Conservation (phyloP, 768 basidiomycete genomes). For the Dentipellis fragilis region DNA sequence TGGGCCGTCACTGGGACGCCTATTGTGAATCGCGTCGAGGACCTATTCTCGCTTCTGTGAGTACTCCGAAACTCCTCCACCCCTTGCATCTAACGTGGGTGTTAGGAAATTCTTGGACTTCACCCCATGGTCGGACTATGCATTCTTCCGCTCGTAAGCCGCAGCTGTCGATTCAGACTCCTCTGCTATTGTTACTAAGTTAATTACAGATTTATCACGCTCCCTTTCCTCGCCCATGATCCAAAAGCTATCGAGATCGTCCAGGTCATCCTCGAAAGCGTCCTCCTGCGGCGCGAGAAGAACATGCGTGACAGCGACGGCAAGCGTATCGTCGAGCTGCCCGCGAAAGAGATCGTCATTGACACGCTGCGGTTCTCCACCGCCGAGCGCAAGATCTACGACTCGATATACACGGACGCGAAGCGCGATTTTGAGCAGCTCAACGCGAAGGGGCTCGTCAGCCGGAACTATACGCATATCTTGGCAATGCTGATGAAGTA, state of each 20-base stretch:
- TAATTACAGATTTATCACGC: slow-evolving; percentile 58
- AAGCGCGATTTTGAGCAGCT: slow-evolving; percentile 76
- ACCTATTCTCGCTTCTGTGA: slow-evolving; percentile 76
- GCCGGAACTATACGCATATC: slow-evolving; percentile 79
- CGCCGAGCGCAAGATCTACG: slow-evolving; percentile 80
- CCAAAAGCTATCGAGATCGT: slow-evolving; percentile 92
- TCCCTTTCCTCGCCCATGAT: slow-evolving; percentile 87
- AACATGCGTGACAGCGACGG: slow-evolving; percentile 83
- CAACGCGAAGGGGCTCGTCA: slow-evolving; percentile 66
- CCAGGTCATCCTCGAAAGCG: slow-evolving; percentile 85
- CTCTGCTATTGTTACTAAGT: neutral
- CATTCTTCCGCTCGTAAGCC: slow-evolving; percentile 82
- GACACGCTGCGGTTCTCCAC: slow-evolving; percentile 75
- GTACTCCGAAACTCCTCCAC: slow-evolving; percentile 12
- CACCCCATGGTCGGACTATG: slow-evolving; percentile 71
- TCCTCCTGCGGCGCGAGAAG: slow-evolving; percentile 86
- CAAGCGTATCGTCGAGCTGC: slow-evolving; percentile 80
- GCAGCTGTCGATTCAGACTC: slow-evolving; percentile 1
- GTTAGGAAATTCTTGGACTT: slow-evolving; percentile 67
- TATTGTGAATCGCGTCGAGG: slow-evolving; percentile 89
- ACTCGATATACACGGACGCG: slow-evolving; percentile 71
- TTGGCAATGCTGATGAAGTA: slow-evolving; percentile 93
- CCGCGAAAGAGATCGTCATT: slow-evolving; percentile 67
- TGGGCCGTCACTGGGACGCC: slow-evolving; percentile 97
- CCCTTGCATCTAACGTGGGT: neutral